Percentiles rank a stretch among this genome's conserved stretches.
These are phyloP conservation scores for Claviceps quebecensis DNA, from an alignment of 2,329 filamentous ascomycete species.

Conservation along the genomic window DNA sequence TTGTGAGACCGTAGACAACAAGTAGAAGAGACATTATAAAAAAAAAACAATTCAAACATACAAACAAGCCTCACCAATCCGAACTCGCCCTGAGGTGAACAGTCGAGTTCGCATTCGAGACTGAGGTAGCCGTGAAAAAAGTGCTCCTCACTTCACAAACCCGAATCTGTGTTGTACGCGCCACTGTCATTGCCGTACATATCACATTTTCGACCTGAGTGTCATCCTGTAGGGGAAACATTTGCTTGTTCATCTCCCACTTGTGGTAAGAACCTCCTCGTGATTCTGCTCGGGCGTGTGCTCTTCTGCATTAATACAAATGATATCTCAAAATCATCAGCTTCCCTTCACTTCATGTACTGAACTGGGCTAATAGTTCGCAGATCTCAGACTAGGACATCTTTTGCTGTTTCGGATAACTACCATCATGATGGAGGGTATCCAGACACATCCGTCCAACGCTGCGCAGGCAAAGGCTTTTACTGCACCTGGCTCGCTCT, in stretches of 20 bases:
- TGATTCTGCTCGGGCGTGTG: neutral
- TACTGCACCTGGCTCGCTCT: constrained; percentile 81
- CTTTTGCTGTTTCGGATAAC: constrained; percentile 9
- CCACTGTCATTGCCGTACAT: constrained; percentile 9
- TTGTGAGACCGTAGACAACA: constrained; percentile 25
- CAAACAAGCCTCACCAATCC: constrained; percentile 2
- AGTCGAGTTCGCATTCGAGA: constrained; percentile 8
- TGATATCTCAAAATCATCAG: too few relatives aligned
- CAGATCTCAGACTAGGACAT: constrained; percentile 16
- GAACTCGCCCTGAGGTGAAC: constrained; percentile 19
- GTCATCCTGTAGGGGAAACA: constrained; percentile 65
- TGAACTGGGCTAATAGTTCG: constrained; percentile 2
- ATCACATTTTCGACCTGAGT: constrained; percentile 16
- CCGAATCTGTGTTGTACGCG: constrained; percentile 8
- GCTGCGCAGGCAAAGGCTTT: constrained; percentile 92
- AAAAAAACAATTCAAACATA: constrained; percentile 8
- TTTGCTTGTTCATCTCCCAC: constrained; percentile 95
- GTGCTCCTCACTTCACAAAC: neutral
- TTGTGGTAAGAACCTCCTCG: constrained; percentile 40
- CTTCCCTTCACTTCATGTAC: too few relatives aligned
- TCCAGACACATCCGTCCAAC: constrained; percentile 82
- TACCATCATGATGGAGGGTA: constrained; percentile 58
- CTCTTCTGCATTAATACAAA: too few relatives aligned
- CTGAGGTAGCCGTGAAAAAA: constrained; percentile 1
- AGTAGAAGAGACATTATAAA: constrained; percentile 15